phyloP scores from a whole-genome alignment of 2,329 filamentous ascomycete species.

The Colletotrichum lindemuthianum region DNA sequence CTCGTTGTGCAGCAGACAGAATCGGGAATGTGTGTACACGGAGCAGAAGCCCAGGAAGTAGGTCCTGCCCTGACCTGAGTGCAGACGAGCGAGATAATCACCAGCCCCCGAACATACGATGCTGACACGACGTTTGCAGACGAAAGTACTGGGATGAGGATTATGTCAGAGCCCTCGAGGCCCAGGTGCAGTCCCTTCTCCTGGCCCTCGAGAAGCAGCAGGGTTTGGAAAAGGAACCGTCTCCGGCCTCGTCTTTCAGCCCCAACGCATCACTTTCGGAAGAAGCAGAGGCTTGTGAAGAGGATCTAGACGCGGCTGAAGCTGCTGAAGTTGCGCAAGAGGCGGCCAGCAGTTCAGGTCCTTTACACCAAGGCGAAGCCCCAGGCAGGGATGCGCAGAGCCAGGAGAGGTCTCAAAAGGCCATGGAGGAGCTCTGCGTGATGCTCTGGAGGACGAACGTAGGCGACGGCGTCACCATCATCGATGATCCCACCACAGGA shows the following conservation, averaged over 20 bases:
- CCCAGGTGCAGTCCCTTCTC: constrained; percentile 35
- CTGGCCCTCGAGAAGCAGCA: constrained; percentile 32
- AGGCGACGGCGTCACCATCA: constrained; percentile 37
- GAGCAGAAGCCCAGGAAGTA: constrained; percentile 29
- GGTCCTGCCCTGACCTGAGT: neutral
- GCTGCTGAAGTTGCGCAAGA: neutral
- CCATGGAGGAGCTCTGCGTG: constrained; percentile 37
- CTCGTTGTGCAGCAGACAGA: constrained; percentile 34
- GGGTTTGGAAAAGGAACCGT: constrained; percentile 10
- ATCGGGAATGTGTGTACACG: constrained; percentile 33
- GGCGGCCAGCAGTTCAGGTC: neutral
- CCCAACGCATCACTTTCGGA: neutral
- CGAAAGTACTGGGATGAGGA: constrained; percentile 39
- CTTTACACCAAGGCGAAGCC: neutral
- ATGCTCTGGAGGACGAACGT: constrained; percentile 37
- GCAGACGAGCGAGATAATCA: no score
- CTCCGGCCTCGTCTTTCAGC: constrained; percentile 11
- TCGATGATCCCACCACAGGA: constrained; percentile 29
- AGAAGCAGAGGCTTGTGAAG: constrained; percentile 4
- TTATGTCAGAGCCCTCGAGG: constrained; percentile 37
- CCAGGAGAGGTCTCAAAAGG: constrained; percentile 31
- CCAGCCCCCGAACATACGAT: neutral
- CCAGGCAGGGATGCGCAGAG: neutral
- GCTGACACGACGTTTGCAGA: constrained; percentile 17
- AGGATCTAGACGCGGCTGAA: neutral